Conservation (phyloP, 116 monocot species). For the Cymodocea nodosa region DNA sequence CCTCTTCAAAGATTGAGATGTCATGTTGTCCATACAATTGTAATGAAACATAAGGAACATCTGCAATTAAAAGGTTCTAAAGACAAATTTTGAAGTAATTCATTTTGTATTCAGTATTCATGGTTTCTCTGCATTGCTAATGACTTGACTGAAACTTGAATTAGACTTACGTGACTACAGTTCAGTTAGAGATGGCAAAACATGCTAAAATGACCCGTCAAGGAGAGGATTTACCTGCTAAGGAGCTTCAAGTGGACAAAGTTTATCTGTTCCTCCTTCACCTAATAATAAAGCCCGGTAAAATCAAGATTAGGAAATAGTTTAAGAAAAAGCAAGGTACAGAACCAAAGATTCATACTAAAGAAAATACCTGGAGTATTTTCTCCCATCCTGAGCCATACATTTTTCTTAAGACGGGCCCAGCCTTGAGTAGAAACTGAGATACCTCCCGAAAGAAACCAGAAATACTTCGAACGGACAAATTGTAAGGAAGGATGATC, state of each 20-base stretch:
- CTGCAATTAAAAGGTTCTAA: too few relatives aligned
- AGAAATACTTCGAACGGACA: constrained; percentile 4
- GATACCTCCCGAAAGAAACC: constrained; percentile 77
- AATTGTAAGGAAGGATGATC: not conserved
- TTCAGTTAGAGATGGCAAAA: too few relatives aligned
- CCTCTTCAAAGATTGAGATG: too few relatives aligned
- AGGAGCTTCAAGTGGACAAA: constrained; percentile 46
- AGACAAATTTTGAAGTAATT: too few relatives aligned
- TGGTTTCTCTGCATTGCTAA: too few relatives aligned
- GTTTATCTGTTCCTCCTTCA: constrained; percentile 53
- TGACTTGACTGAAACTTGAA: too few relatives aligned
- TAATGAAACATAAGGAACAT: too few relatives aligned
- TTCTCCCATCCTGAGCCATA: constrained; percentile 80
- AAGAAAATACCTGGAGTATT: constrained; percentile 39
- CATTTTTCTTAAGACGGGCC: constrained; percentile 18
- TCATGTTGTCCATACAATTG: too few relatives aligned
- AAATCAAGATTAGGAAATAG: not conserved
- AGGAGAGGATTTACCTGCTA: constrained; percentile 28
- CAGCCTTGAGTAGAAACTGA: constrained; percentile 53
- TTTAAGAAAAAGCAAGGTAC: not conserved
- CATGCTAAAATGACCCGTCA: too few relatives aligned
- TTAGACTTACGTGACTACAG: too few relatives aligned
- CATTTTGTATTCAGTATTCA: too few relatives aligned
- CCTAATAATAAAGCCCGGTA: constrained; percentile 16
- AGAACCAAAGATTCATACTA: not conserved